Evolutionary conservation across 192 early-diverging fungal species (phyloP), one percentile per base, ranked within the genome.

Genomic region (Coemansia sp.): DNA sequence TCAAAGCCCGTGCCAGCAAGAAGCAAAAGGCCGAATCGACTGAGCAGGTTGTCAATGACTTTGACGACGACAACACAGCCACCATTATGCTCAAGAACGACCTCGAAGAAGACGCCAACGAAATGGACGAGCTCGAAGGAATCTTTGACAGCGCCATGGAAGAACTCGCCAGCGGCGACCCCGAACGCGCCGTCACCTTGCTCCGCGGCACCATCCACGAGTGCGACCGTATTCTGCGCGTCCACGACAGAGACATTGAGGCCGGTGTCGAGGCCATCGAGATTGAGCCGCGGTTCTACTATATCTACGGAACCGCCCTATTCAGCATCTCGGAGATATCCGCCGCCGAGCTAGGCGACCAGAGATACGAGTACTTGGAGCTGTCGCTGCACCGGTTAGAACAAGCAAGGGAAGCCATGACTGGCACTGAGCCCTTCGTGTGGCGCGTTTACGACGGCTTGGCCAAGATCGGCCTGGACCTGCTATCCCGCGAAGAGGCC

Each of bases 141-240:
- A 77, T 87, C 18, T 85, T 79, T 33, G 75, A 80, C 47, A 76
- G 79, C 62, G 86, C 86, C 4, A 45, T 83, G 39, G 74, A 63
- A 9, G 82, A 71, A 25, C 64, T 79, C 38, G 14, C 50, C 16
- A 26, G 50, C 26, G 50, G 50, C 47, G 52, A 61, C 55, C 1
- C 34, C 41, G 82, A 85, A 18, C 70, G 66, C 5, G 85, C 85
- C 0, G 2, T 73, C 0, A 72, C 73, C 3, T 68, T 86, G 25
- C 74, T 86, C 39, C 83, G 86, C 21, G 86, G 86, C 21, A 76
- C 82, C 23, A 72, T 88, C 31, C 86, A 88, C 57, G 86, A 88
- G 59, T 83, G 86, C 66, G 86, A 88, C 64, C 75, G 84, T 31
- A 60, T 86, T 11, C 71, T 88, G n/a, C 82, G 84, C 2, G 21